Percentiles rank a stretch among this genome's conserved stretches.
phyloP scores from a whole-genome alignment of 1,284 basidiomycete species.

The Stygiomarasmius scandens region DNA sequence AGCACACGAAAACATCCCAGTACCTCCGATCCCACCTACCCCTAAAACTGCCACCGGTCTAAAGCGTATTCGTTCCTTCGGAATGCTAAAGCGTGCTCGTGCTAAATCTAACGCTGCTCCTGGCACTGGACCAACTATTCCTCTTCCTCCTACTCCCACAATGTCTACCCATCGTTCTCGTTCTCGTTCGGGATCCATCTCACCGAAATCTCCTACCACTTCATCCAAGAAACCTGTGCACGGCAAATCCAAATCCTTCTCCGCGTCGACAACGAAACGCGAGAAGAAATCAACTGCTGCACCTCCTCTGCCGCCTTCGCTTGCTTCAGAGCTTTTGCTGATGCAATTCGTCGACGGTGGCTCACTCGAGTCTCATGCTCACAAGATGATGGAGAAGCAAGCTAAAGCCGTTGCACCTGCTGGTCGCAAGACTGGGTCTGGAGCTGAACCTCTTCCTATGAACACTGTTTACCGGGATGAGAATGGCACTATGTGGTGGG shows the following conservation, averaged over 20 bases:
- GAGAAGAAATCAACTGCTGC: slow-evolving; percentile 35
- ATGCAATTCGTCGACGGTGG: slow-evolving; percentile 72
- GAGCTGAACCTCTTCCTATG: slow-evolving; percentile 29
- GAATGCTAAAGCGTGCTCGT: slow-evolving; percentile 37
- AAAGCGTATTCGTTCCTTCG: slow-evolving; percentile 49
- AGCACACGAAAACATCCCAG: slow-evolving; percentile 1
- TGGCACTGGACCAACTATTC: slow-evolving; percentile 5
- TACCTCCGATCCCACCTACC: slow-evolving; percentile 16
- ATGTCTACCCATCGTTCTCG: slow-evolving; percentile 20
- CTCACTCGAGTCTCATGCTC: slow-evolving; percentile 55
- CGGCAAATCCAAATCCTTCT: slow-evolving; percentile 9
- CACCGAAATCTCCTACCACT: slow-evolving; percentile 6
- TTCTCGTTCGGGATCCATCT: slow-evolving; percentile 1
- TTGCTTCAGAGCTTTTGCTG: slow-evolving; percentile 64
- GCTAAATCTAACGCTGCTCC: slow-evolving; percentile 32
- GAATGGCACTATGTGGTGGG: slow-evolving; percentile 66
- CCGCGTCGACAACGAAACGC: slow-evolving; percentile 43
- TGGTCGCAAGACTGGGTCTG: slow-evolving; percentile 10
- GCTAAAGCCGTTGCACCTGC: slow-evolving; percentile 41
- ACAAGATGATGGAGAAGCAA: slow-evolving; percentile 55
- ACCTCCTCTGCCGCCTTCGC: slow-evolving; percentile 44
- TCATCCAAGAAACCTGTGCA: slow-evolving; percentile 2
- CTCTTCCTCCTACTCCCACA: slow-evolving; percentile 9
- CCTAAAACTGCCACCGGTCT: slow-evolving; percentile 22
- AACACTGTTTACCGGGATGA: slow-evolving; percentile 59